Evolutionary conservation across 1,284 basidiomycete species (phyloP).

Genomic region (Cryptococcus sp.): DNA sequence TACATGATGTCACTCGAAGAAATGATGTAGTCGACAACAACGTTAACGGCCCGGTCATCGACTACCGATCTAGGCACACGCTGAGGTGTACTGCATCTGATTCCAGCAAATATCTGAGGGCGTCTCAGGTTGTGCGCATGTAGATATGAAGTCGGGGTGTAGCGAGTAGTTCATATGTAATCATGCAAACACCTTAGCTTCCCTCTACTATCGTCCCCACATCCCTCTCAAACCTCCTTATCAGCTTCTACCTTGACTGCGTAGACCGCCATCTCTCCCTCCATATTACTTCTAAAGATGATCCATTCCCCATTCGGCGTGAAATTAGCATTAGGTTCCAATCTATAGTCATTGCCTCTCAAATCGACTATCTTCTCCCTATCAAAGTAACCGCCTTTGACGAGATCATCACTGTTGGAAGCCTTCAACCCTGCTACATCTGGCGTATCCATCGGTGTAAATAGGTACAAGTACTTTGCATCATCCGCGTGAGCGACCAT

Average conservation of each 20-base stretch:
- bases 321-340: conserved; percentile 21
- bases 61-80: no score
- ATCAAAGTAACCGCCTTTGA: conserved; percentile 12
- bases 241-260: conserved; percentile 12
- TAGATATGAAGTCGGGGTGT: no score
- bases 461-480: conserved; percentile 19
- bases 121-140: no score
- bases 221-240: neutral
- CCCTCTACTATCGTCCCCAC: no score
- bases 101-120: no score
- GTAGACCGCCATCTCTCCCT: conserved; percentile 15
- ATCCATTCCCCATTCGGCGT: conserved; percentile 19
- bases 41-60: no score
- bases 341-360: conserved; percentile 14
- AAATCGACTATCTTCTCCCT: conserved; percentile 15
- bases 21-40: no score
- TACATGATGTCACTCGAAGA: no score
- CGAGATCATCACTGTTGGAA: conserved; percentile 5
- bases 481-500: conserved; percentile 17
- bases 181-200: no score
- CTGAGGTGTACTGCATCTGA: no score
- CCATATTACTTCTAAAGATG: conserved; percentile 14
- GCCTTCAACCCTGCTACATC: conserved; percentile 18
- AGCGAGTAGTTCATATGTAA: no score
- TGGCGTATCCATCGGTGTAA: conserved; percentile 10